phyloP scores from a whole-genome alignment of 768 basidiomycete genomes.

The Gymnopilus junonius region DNA sequence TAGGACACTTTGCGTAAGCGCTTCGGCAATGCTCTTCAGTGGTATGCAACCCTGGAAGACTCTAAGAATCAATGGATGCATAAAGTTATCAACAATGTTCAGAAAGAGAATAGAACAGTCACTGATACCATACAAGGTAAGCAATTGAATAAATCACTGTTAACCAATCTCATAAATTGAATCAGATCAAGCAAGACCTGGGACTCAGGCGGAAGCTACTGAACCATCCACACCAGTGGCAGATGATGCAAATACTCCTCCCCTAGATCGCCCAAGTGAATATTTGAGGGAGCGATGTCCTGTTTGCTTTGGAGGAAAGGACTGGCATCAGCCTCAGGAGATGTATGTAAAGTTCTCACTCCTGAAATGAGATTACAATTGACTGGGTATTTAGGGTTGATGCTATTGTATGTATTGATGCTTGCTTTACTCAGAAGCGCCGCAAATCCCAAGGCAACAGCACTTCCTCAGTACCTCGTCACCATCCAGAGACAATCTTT shows the following conservation, averaged over 20 bases:
- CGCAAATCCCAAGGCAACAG: conserved; percentile 11
- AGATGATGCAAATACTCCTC: not conserved
- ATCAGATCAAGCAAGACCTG: not conserved
- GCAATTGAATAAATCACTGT: not conserved
- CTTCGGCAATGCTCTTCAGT: conserved; percentile 30
- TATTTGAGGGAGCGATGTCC: not conserved
- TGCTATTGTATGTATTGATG: conserved; percentile 35
- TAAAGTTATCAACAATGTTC: not conserved
- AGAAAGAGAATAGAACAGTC: not conserved
- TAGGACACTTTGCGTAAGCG: conserved; percentile 25
- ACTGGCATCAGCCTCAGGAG: not conserved
- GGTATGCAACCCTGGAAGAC: conserved; percentile 25
- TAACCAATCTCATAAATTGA: too few relatives aligned
- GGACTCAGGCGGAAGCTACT: too few relatives aligned
- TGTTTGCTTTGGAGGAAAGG: not conserved
- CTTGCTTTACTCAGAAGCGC: conserved; percentile 38
- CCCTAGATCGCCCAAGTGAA: not conserved
- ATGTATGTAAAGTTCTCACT: not conserved
- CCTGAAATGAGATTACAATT: conserved; percentile 3
- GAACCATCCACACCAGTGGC: too few relatives aligned
- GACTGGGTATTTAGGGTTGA: conserved; percentile 25
- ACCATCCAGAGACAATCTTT: conserved; percentile 26
- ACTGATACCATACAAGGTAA: not conserved
- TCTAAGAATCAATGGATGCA: conserved; percentile 3
- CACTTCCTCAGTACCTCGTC: conserved; percentile 18